Conservation (phyloP, 2,329 filamentous ascomycete genomes). For the Microdochium paspali region DNA sequence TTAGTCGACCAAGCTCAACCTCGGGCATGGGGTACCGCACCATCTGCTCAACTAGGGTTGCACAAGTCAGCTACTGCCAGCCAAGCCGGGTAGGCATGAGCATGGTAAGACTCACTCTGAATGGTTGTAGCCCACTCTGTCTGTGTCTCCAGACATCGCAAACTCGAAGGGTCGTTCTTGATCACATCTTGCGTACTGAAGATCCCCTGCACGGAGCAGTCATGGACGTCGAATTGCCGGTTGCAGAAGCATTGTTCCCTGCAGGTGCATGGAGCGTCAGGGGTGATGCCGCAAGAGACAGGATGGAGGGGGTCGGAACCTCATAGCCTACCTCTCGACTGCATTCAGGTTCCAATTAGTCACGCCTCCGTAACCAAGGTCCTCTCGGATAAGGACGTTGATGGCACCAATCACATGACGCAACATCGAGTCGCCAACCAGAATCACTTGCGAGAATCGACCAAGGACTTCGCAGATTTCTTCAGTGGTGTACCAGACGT, state of each 20-base stretch:
- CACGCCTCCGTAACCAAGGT: slow-evolving; percentile 37
- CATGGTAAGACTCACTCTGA: slow-evolving; percentile 10
- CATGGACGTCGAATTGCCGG: slow-evolving; percentile 36
- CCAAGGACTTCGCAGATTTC: slow-evolving; percentile 34
- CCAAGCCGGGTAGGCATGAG: not conserved
- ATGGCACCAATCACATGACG: slow-evolving; percentile 35
- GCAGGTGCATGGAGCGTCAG: not conserved
- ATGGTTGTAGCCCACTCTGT: slow-evolving; percentile 15
- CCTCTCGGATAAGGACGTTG: slow-evolving; percentile 32
- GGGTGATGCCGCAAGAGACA: slow-evolving; percentile 2
- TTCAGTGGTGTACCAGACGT: slow-evolving; percentile 34
- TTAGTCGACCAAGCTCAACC: slow-evolving; percentile 27
- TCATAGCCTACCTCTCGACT: slow-evolving; percentile 24
- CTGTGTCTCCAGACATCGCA: slow-evolving; percentile 26
- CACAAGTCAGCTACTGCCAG: not conserved
- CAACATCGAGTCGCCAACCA: slow-evolving; percentile 39
- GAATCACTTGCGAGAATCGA: slow-evolving; percentile 33
- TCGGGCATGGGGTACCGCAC: slow-evolving; percentile 29
- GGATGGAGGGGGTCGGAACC: not conserved
- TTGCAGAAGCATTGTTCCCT: slow-evolving; percentile 37
- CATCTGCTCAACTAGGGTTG: slow-evolving; percentile 29
- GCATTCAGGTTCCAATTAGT: slow-evolving; percentile 38
- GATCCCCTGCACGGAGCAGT: slow-evolving; percentile 38
- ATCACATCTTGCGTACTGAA: slow-evolving; percentile 34
- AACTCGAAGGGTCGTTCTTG: slow-evolving; percentile 27